Conservation (phyloP, 164 flowering plant species). For the Euptelea pleiosperma region DNA sequence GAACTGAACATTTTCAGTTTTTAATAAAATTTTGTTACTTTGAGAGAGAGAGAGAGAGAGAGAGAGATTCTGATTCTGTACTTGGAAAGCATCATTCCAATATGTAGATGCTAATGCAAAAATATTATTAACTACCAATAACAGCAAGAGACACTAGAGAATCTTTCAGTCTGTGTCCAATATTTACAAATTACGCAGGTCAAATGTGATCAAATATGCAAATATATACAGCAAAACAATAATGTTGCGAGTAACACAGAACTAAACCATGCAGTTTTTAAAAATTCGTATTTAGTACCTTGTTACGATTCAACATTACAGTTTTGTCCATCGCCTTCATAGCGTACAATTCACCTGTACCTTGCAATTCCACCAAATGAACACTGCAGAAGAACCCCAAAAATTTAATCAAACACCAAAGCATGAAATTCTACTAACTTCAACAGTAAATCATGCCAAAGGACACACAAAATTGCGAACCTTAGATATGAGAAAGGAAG, state of each 20-base stretch:
- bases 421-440: not conserved
- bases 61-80: not conserved
- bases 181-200: too few species aligned
- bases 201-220: too few species aligned
- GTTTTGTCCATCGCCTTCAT: constrained; percentile 94
- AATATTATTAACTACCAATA: not conserved
- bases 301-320: constrained; percentile 76
- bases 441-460: not conserved
- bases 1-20: too few species aligned
- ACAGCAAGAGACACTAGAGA: not conserved
- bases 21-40: too few species aligned
- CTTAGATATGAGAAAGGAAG: not conserved
- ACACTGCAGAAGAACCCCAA: constrained; percentile 44
- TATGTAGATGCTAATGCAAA: not conserved
- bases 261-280: not conserved
- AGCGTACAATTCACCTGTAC: constrained; percentile 67
- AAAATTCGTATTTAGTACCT: constrained; percentile 45
- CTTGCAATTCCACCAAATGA: constrained; percentile 78
- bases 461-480: not conserved
- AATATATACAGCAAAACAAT: not conserved
- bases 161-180: not conserved
- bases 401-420: not conserved
- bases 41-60: too few species aligned
- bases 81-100: constrained; percentile 3
- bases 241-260: not conserved